phyloP scores from a whole-genome alignment of 805 yeast species.

The Metschnikowia corniflorae region DNA sequence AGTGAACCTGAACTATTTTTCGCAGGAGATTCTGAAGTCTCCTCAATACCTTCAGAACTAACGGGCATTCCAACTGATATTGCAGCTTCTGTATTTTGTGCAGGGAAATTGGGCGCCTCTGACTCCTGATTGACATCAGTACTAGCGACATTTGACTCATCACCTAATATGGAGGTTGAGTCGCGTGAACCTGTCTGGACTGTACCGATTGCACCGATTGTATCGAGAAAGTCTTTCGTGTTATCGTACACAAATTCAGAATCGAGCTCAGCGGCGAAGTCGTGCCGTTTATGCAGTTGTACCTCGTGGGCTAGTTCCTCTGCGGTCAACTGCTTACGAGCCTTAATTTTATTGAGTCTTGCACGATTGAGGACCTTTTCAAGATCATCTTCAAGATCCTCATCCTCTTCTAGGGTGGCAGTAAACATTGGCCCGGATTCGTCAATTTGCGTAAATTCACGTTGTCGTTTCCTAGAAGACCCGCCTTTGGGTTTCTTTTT shows the following conservation, averaged over 20 bases:
- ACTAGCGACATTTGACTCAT: background rate
- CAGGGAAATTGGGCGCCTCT: background rate
- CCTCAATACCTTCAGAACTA: background rate
- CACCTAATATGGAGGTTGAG: background rate
- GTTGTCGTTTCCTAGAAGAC: conserved; percentile 8
- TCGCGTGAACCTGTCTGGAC: no score
- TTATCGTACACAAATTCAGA: conserved; percentile 28
- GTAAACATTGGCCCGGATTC: conserved; percentile 29
- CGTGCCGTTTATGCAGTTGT: conserved; percentile 19
- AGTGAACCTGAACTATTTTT: background rate
- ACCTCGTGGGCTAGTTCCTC: conserved; percentile 40
- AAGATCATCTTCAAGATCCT: conserved; percentile 30
- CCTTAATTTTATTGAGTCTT: conserved; percentile 25
- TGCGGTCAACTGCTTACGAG: conserved; percentile 26
- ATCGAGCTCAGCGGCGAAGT: conserved; percentile 15
- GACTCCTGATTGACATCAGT: background rate
- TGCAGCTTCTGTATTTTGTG: background rate
- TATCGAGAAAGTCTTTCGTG: conserved; percentile 38
- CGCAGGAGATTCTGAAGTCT: background rate
- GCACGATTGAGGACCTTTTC: conserved; percentile 30
- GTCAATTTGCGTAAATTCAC: conserved; percentile 24
- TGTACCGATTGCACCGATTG: conserved; percentile 12
- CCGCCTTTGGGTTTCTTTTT: conserved; percentile 33
- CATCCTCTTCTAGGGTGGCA: conserved; percentile 20
- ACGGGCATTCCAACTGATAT: no score